phyloP scores from a whole-genome alignment of 2,329 filamentous ascomycete species.

The Thelonectria olida region DNA sequence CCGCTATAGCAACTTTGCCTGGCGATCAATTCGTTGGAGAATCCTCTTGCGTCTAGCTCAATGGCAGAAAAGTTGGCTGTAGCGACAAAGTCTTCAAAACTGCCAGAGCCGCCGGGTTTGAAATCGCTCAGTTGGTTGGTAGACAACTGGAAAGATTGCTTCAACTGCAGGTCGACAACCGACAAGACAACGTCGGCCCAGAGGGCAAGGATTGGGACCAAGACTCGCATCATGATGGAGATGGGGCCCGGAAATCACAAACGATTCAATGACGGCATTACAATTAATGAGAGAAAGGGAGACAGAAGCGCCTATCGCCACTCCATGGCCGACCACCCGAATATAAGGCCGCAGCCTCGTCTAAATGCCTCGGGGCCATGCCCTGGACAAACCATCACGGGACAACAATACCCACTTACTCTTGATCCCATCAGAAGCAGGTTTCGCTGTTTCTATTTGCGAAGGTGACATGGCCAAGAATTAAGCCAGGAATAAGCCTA shows the following conservation, averaged over 20 bases:
- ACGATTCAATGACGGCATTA: neutral
- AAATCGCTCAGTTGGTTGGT: neutral
- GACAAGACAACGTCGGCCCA: neutral
- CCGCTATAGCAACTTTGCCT: neutral
- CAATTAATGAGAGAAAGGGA: neutral
- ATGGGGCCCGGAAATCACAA: neutral
- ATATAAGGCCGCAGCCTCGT: neutral
- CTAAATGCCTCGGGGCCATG: neutral
- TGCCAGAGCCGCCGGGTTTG: neutral
- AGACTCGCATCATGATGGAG: neutral
- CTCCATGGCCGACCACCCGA: neutral
- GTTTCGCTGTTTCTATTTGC: neutral
- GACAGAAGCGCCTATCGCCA: neutral
- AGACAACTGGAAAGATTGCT: neutral
- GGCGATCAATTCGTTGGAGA: neutral
- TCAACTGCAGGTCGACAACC: neutral
- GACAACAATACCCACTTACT: neutral
- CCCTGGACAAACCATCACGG: neutral
- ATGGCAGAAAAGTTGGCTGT: neutral
- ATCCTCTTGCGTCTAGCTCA: neutral
- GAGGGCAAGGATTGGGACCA: neutral
- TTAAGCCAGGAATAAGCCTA: neutral
- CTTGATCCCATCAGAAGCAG: neutral
- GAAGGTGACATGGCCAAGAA: neutral
- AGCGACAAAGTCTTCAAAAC: neutral